Conservation (phyloP, 768 basidiomycete genomes). For the Agaricus subrufescens region DNA sequence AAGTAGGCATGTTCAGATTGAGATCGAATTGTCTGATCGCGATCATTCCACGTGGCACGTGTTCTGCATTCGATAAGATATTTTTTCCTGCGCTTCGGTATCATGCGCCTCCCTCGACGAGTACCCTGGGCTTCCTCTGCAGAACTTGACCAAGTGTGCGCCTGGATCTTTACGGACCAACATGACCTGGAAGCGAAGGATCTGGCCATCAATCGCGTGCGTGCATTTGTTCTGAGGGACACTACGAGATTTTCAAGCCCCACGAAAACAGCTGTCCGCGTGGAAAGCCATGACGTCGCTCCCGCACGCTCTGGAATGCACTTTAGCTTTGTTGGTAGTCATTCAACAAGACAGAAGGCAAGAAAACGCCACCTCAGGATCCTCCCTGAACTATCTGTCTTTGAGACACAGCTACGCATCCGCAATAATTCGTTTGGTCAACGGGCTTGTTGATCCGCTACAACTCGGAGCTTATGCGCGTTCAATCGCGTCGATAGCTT, state of each 20-base stretch:
- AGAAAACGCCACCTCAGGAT: neutral
- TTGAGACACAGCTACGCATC: slow-evolving; percentile 77
- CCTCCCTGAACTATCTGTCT: slow-evolving; percentile 33
- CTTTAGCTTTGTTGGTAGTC: slow-evolving; percentile 56
- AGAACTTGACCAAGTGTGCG: slow-evolving; percentile 73
- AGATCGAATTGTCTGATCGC: slow-evolving; percentile 8
- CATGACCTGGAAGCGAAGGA: slow-evolving; percentile 50
- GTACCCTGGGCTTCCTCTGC: slow-evolving; percentile 69
- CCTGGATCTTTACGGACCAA: slow-evolving; percentile 70
- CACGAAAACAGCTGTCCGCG: slow-evolving; percentile 57
- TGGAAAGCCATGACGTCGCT: slow-evolving; percentile 73
- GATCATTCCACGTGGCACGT: slow-evolving; percentile 4
- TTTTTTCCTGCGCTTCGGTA: slow-evolving; percentile 3
- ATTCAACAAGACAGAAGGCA: slow-evolving; percentile 47
- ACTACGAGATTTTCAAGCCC: neutral
- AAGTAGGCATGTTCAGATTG: neutral
- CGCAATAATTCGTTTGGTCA: slow-evolving; percentile 85
- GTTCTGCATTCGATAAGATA: neutral
- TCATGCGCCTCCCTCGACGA: slow-evolving; percentile 72
- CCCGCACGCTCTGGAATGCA: slow-evolving; percentile 80
- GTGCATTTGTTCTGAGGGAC: slow-evolving; percentile 16
- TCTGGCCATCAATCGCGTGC: slow-evolving; percentile 61
- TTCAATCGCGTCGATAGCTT: slow-evolving; percentile 85
- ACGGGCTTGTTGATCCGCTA: slow-evolving; percentile 91
- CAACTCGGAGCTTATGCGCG: slow-evolving; percentile 88